Evolutionary conservation across 2,329 filamentous ascomycete species (phyloP).

Genomic region (Bimuria novae-zelandiae): DNA sequence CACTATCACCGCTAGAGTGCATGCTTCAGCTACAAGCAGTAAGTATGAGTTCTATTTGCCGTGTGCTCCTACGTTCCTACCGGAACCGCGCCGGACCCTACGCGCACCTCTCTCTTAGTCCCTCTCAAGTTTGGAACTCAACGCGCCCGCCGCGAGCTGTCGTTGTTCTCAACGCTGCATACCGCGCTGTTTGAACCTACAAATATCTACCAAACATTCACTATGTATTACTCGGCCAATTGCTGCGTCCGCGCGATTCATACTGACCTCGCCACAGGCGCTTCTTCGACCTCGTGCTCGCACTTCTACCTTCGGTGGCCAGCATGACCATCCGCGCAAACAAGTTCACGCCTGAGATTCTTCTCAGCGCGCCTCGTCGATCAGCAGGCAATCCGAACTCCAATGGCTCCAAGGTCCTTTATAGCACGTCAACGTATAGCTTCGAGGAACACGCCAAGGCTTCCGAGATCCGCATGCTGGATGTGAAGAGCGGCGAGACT

Average conservation of each 20-base stretch:
- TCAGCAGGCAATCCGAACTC: conserved; percentile 72
- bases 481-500: conserved; percentile 69
- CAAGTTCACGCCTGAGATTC: conserved; percentile 76
- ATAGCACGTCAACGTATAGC: conserved; percentile 75
- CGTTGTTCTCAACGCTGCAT: background rate
- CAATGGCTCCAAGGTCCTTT: conserved; percentile 67
- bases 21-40: background rate
- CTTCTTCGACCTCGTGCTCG: conserved; percentile 2
- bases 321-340: conserved; percentile 71
- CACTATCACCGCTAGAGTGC: background rate
- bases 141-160: background rate
- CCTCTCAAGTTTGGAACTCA: background rate
- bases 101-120: background rate
- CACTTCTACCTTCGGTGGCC: background rate
- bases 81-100: background rate
- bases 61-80: background rate
- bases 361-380: conserved; percentile 75
- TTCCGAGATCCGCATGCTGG: conserved; percentile 71
- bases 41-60: background rate
- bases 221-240: background rate
- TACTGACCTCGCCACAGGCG: conserved; percentile 7
- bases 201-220: background rate
- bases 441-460: conserved; percentile 75
- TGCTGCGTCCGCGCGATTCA: background rate
- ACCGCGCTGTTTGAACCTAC: background rate